Evolutionary conservation across 2,329 filamentous ascomycete species (phyloP), one percentile per base, ranked within the genome.

Genomic region (Fusarium fracticaudum): DNA sequence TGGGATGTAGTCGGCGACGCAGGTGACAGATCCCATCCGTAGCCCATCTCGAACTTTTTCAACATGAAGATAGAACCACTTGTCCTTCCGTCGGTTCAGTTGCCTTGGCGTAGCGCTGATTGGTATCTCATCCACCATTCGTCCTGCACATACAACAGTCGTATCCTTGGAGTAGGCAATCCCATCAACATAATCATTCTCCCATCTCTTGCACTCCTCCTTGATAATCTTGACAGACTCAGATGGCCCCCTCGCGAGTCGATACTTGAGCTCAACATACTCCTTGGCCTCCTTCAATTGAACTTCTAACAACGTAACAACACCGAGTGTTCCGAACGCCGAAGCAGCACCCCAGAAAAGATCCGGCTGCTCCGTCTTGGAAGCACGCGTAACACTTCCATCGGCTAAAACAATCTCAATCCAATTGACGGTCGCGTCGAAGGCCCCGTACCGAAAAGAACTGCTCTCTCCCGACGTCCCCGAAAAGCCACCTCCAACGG

Each of bases 41-140:
- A 84, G 70, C 50, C 73, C 67, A 66, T 80, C 80, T 69, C 80
- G 75, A 43, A 80, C 78, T n/a, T 85, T 80, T 72, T 89, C 82
- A 3, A 88, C 91, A 72, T 93, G 92, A 6, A 94, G 83, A 68
- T 94, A 94, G 78, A 93, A 94, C 93, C 92, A 95, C 1, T 91
- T 89, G 73, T 95, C 92, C 8, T 80, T 80, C 0, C 87, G 83
- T 17, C 87, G 84, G n/a, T 87, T 88, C 80, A 94, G 92, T 1
- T 79, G 84, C 31, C 81, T 82, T 2, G 83, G 75, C 50, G 78
- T 79, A 6, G 71, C 67, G 3, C 79, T 81, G 0, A 78, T 62
- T 0, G 85, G 85, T 0, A 85, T 69, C 0, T 83, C 78, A 58
- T 92, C 84, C 2, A 86, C 86, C 22, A 93, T 82, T 15, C 84